These are phyloP conservation scores for Hemisphaericaspora xylofermentans DNA, from an alignment of 1,139 yeast genomes.

Conservation along the genomic window DNA sequence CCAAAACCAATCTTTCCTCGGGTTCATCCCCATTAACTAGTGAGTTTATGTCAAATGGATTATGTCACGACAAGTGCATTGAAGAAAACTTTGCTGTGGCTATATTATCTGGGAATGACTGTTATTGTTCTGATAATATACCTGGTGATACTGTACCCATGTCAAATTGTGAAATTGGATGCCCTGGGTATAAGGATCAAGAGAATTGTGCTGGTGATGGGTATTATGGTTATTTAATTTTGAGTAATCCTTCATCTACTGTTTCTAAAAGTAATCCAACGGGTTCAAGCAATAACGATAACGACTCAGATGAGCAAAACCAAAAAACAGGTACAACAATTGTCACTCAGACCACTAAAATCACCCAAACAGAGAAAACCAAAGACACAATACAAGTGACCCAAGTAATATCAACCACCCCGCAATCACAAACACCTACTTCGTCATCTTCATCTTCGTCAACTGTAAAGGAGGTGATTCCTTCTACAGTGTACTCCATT, in stretches of 20 bases:
- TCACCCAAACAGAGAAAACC: constrained; percentile 13
- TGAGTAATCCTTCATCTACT: constrained; percentile 25
- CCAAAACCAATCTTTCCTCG: constrained; percentile 42
- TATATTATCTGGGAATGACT: constrained; percentile 47
- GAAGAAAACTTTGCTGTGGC: constrained; percentile 52
- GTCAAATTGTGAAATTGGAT: constrained; percentile 42
- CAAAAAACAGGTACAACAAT: constrained; percentile 11
- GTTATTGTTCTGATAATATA: constrained; percentile 61
- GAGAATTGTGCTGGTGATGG: constrained; percentile 37
- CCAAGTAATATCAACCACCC: neutral
- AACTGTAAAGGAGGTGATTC: constrained; percentile 7
- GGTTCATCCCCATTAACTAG: constrained; percentile 19
- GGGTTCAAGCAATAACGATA: neutral
- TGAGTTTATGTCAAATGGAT: constrained; percentile 52
- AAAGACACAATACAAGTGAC: constrained; percentile 12
- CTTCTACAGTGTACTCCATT: constrained; percentile 15
- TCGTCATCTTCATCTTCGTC: constrained; percentile 19
- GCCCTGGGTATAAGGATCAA: constrained; percentile 47
- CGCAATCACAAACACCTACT: constrained; percentile 10
- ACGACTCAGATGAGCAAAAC: neutral
- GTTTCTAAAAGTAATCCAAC: constrained; percentile 6
- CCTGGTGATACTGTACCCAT: constrained; percentile 40
- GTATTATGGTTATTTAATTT: constrained; percentile 34
- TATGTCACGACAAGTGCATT: constrained; percentile 48
- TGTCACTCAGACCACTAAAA: constrained; percentile 17